Base-by-base conservation (phyloP, 331 rosid genomes). In the Malus hybrid region DNA sequence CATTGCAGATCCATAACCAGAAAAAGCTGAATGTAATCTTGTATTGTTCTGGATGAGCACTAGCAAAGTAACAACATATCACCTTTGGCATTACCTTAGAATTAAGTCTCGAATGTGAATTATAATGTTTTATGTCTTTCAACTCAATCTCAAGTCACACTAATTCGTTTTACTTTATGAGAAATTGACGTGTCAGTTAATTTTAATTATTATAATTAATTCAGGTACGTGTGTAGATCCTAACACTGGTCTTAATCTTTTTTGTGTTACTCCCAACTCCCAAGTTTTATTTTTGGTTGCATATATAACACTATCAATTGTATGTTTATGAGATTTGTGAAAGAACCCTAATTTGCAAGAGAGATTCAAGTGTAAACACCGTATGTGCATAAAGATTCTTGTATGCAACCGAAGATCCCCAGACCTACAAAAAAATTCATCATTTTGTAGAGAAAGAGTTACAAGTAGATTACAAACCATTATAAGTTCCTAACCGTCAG, bases 131-230 rank as follows among this genome's bases (percentile, higher is more conserved):
- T 71, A 9, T 70, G 74, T 74, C 62, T 83, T 73, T 60, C 68
- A 61, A 34, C 66, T 84, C 86, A 73, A 76, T 86, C 85, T 70
- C 7, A 63, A 34, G 73, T 84, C 73, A 79, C 75, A 16, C 19
- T 18, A 58, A 33, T 71, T 30, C 56, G 36, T 42, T 73, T 77
- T 75, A 62, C 50, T 78, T 33, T 16, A 15, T 15, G 1, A 16
- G 9, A 50, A 39, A 50, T 16, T 4, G 8, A 50, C n/a, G 4
- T 16, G n/a, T 50, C n/a, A 15, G 1, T 16, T 50, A 50, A 50
- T 50, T 16, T 16, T 18, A 1, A 5, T 50, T 18, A 15, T 50
- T 15, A 6, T 6, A 16, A 50, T 50, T 50, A 50, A 1, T 50
- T 1, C 3, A 10, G 12, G 46, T 39, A 9, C 46, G 12, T 2